Conservation (phyloP, 2,329 filamentous ascomycete species). For the Teratosphaeria zuluensis region DNA sequence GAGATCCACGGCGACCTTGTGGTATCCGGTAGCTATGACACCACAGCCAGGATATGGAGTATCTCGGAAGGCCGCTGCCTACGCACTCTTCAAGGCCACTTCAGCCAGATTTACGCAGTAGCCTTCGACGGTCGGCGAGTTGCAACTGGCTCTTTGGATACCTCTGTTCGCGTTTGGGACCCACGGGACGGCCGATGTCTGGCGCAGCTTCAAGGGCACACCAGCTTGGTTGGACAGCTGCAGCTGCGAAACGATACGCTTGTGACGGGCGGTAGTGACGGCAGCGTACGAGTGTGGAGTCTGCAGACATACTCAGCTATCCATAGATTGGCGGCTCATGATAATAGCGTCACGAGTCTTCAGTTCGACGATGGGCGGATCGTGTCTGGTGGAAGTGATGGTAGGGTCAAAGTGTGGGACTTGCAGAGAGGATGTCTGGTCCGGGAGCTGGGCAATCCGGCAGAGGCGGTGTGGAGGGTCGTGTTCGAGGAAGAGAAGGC, state of each 20-base stretch:
- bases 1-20: constrained; percentile 95
- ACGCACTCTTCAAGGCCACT: constrained; percentile 83
- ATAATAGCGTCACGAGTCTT: constrained; percentile 95
- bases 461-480: constrained; percentile 93
- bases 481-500: constrained; percentile 96
- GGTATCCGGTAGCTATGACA: constrained; percentile 97
- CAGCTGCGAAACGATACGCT: constrained; percentile 93
- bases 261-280: constrained; percentile 92
- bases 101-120: constrained; percentile 98
- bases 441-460: constrained; percentile 79
- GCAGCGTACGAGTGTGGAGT: constrained; percentile 93
- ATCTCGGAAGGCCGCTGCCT: constrained; percentile 91
- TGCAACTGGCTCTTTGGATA: constrained; percentile 91
- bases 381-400: constrained; percentile 91
- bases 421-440: constrained; percentile 83
- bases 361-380: constrained; percentile 96
- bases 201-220: constrained; percentile 91
- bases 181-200: constrained; percentile 53
- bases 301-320: constrained; percentile 83
- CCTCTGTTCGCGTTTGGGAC: constrained; percentile 95
- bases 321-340: constrained; percentile 87
- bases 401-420: constrained; percentile 98
- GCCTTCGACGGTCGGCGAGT: constrained; percentile 91
- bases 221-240: constrained; percentile 88
- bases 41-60: constrained; percentile 93